These are phyloP conservation scores for Acer saccharum DNA, from an alignment of 345 rosid species.

Conservation along the genomic window DNA sequence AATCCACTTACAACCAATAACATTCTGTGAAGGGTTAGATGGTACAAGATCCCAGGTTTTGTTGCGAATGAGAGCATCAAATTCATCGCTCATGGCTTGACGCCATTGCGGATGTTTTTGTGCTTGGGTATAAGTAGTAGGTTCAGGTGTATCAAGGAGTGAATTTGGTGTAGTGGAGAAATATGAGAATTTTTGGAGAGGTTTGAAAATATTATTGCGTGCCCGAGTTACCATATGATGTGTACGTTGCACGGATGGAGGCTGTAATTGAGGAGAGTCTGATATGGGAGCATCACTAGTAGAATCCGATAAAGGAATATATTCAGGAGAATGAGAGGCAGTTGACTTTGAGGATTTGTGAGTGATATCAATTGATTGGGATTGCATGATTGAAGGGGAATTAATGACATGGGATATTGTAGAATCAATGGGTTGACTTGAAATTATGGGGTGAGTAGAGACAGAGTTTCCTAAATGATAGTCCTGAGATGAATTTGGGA, in stretches of 20 bases:
- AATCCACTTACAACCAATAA: background rate
- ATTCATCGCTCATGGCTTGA: background rate
- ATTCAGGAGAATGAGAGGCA: no score
- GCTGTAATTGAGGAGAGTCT: background rate
- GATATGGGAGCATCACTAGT: background rate
- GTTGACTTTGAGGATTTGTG: no score
- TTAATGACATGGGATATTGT: no score
- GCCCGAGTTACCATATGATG: background rate
- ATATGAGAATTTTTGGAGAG: background rate
- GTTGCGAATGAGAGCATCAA: background rate
- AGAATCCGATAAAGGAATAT: no score
- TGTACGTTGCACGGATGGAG: background rate
- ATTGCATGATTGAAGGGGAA: no score
- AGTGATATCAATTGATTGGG: no score
- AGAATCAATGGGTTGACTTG: no score
- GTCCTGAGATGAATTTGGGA: no score
- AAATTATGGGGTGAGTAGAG: no score
- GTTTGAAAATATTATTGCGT: background rate
- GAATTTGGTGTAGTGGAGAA: background rate
- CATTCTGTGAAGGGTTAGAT: background rate
- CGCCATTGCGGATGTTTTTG: background rate
- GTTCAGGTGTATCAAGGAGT: background rate
- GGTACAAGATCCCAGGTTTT: background rate
- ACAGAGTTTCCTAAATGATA: no score
- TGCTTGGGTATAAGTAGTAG: background rate